phyloP scores from a whole-genome alignment of 2,329 filamentous ascomycete genomes.

The Xylaria sp. region DNA sequence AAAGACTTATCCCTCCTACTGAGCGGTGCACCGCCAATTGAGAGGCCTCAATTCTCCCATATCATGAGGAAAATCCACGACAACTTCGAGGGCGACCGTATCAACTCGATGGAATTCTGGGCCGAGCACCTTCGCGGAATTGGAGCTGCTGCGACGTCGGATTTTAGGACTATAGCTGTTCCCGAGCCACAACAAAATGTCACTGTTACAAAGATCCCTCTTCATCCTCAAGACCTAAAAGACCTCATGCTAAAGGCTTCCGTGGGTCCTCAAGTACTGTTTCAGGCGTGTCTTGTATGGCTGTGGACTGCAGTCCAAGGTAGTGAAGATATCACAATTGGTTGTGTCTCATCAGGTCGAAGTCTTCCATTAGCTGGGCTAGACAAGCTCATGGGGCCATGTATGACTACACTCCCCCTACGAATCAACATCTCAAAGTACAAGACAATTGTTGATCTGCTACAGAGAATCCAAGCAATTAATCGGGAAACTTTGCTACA shows the following conservation, averaged over 20 bases:
- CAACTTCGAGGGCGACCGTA: conserved; percentile 46
- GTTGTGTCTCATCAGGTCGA: conserved; percentile 84
- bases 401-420: conserved; percentile 79
- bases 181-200: conserved; percentile 46
- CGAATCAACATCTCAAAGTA: conserved; percentile 68
- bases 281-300: conserved; percentile 77
- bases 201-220: conserved; percentile 47
- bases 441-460: conserved; percentile 66
- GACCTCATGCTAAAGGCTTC: conserved; percentile 54
- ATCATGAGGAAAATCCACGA: conserved; percentile 62
- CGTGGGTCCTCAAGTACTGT: conserved; percentile 75
- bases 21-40: conserved; percentile 39
- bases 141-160: conserved; percentile 66
- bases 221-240: conserved; percentile 52
- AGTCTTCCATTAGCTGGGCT: conserved; percentile 76
- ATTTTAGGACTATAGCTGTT: conserved; percentile 59
- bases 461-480: conserved; percentile 70
- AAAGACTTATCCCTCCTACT: conserved; percentile 71
- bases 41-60: conserved; percentile 69
- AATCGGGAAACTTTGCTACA: conserved; percentile 75
- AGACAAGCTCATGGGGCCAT: conserved; percentile 82
- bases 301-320: conserved; percentile 74
- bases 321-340: conserved; percentile 74
- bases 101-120: conserved; percentile 73
- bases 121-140: conserved; percentile 69